Conservation (phyloP, 2,329 filamentous ascomycete species). For the Aspergillus transmontanensis region DNA sequence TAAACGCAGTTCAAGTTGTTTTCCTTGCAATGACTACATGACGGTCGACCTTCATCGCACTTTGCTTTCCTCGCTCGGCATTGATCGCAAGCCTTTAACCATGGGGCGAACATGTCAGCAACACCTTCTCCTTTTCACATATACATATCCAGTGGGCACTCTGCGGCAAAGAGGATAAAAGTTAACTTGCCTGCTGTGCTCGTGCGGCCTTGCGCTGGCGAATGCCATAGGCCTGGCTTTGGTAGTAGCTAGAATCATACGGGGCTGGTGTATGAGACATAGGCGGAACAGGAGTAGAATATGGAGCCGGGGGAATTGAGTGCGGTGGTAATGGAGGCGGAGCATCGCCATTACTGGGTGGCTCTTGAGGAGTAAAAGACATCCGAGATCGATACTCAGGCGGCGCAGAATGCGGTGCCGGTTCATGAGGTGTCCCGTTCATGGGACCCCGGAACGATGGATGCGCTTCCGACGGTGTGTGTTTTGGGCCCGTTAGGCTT, state of each 20-base stretch:
- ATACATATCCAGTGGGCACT: neutral
- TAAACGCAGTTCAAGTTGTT: conserved; percentile 84
- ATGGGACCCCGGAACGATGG: conserved; percentile 34
- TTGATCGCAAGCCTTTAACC: conserved; percentile 78
- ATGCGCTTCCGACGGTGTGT: conserved; percentile 30
- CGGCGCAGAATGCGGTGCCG: conserved; percentile 34
- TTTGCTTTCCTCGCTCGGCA: conserved; percentile 87
- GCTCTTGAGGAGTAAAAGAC: conserved; percentile 34
- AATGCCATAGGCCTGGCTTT: conserved; percentile 32
- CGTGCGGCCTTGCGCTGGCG: conserved; percentile 44
- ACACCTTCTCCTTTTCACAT: neutral
- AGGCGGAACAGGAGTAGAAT: conserved; percentile 27
- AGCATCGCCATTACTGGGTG: conserved; percentile 33
- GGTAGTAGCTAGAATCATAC: conserved; percentile 37
- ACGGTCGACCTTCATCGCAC: conserved; percentile 82
- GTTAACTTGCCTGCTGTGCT: conserved; percentile 40
- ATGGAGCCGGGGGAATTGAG: conserved; percentile 34
- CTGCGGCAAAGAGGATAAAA: neutral
- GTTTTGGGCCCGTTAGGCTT: conserved; percentile 33
- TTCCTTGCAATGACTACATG: conserved; percentile 83
- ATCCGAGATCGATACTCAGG: conserved; percentile 38
- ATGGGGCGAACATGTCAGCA: conserved; percentile 8
- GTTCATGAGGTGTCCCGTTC: conserved; percentile 37
- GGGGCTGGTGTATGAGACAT: conserved; percentile 32
- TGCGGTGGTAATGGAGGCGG: conserved; percentile 27